Base-by-base conservation (phyloP, 495 filamentous ascomycete species). In the Lasiosphaeris hirsuta region DNA sequence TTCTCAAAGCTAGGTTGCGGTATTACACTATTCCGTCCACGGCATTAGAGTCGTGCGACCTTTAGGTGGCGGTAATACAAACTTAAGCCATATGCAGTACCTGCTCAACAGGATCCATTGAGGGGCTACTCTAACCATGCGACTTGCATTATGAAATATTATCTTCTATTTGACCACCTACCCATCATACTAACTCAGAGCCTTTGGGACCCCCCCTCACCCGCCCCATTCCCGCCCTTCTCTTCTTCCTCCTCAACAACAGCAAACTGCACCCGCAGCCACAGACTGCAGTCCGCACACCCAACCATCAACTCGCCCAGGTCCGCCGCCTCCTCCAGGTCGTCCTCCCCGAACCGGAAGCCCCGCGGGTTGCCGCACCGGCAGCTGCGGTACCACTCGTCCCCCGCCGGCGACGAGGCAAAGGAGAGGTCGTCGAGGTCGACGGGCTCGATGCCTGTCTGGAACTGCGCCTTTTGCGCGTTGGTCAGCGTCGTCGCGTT, bases 211-310 rank as follows among this genome's bases (percentile, higher is more conserved):
- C 23, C 5, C 23, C 23, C 23, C 23, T 30, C 23, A 30, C 23
- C 23, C 23, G 23, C 5, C 23, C 23, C 23, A 5, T 30, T 2
- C 23, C n/a, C n/a, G n/a, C n/a, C n/a, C n/a, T 68, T 59, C 10
- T 58, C 66, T 7, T 71, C 72, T 4, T 66, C 73, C 15, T 79
- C 80, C 17, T 83, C 81, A 30, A 86, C 75, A 11, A 83, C 79
- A 19, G 80, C 83, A 79, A 90, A 92, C 41, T 84, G 72, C 34
- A 95, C 84, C 64, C 84, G 85, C 67, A 92, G 69, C 85, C 85
- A 93, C 50, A 95, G 77, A 74, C 89, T 93, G 66, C 90, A 96
- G 46, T 90, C 89, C 14, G 78, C 77, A 69, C 90, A 96, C 15
- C 86, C 89, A 33, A 91, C 82, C 58, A 87, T 78, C 57, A 94